A percentile compares a stretch with the other conserved stretches of the same genome.
Conservation (phyloP, 352 stramenopile genomes). For the Phytophthora multivora region DNA sequence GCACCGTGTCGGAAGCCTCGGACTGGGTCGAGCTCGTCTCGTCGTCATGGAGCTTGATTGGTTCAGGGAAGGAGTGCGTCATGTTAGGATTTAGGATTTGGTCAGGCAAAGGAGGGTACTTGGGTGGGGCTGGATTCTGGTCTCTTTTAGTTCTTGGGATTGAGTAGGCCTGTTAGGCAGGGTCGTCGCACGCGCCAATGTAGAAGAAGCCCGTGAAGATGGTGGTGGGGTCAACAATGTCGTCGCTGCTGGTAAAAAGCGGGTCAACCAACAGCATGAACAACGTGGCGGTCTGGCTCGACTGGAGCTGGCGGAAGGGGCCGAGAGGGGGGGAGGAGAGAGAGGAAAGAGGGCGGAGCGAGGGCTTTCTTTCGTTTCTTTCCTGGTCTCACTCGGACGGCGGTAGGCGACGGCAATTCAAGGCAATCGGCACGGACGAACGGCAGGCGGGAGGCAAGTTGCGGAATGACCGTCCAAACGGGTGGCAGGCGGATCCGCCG, state of each 20-base stretch:
- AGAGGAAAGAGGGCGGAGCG: constrained; percentile 3
- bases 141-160: background rate
- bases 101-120: constrained; percentile 10
- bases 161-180: constrained; percentile 73
- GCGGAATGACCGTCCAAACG: constrained; percentile 29
- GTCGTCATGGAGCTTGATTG: constrained; percentile 68
- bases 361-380: constrained; percentile 26
- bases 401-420: background rate
- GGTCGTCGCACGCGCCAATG: constrained; percentile 90
- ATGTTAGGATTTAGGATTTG: constrained; percentile 21
- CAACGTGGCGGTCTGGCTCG: constrained; percentile 40
- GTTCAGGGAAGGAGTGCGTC: constrained; percentile 66
- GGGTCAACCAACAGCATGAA: constrained; percentile 84
- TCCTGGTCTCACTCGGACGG: constrained; percentile 12
- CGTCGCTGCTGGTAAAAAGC: constrained; percentile 75
- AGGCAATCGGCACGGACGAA: constrained; percentile 1
- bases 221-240: constrained; percentile 88
- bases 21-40: constrained; percentile 80
- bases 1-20: constrained; percentile 55
- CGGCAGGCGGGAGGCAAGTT: constrained; percentile 24
- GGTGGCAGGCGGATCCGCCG: constrained; percentile 32
- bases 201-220: constrained; percentile 92
- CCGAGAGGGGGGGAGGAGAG: constrained; percentile 18
- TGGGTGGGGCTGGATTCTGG: background rate
- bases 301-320: constrained; percentile 22